Percentiles rank a stretch among this genome's conserved stretches.
Conservation (phyloP, 208 protist species). For the Vickermania ingenoplastis region DNA sequence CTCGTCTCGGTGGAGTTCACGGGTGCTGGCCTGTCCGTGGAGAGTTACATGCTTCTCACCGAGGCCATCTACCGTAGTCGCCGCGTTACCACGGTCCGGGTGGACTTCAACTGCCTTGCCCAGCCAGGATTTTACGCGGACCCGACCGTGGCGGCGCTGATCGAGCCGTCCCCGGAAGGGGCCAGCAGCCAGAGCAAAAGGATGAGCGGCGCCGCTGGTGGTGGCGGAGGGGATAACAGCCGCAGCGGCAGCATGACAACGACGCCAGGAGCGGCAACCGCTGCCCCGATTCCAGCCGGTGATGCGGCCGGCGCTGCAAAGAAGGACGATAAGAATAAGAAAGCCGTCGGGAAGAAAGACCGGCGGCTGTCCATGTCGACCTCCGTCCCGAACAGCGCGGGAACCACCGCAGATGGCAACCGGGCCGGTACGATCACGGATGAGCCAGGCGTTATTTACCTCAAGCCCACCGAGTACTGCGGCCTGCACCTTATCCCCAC, state of each 20-base stretch:
- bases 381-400: conserved; percentile 1
- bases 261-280: neutral
- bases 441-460: conserved; percentile 21
- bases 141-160: conserved; percentile 19
- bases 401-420: neutral
- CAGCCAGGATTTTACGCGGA: conserved; percentile 36
- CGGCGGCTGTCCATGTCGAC: neutral
- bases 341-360: neutral
- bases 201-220: neutral
- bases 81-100: conserved; percentile 36
- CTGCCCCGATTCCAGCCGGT: neutral
- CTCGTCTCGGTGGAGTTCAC: conserved; percentile 69
- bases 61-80: conserved; percentile 73
- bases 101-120: conserved; percentile 74
- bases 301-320: neutral
- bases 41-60: conserved; percentile 77
- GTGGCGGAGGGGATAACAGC: too few relatives aligned
- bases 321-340: neutral
- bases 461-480: conserved; percentile 63
- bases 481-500: conserved; percentile 47
- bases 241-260: neutral
- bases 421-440: conserved; percentile 1
- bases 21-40: conserved; percentile 64
- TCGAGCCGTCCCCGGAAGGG: neutral
- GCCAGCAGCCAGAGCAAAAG: neutral